Percentiles rank a stretch among this genome's conserved stretches.
Conservation (phyloP, 2,329 filamentous ascomycete genomes). For the Aspergillus awamori region DNA sequence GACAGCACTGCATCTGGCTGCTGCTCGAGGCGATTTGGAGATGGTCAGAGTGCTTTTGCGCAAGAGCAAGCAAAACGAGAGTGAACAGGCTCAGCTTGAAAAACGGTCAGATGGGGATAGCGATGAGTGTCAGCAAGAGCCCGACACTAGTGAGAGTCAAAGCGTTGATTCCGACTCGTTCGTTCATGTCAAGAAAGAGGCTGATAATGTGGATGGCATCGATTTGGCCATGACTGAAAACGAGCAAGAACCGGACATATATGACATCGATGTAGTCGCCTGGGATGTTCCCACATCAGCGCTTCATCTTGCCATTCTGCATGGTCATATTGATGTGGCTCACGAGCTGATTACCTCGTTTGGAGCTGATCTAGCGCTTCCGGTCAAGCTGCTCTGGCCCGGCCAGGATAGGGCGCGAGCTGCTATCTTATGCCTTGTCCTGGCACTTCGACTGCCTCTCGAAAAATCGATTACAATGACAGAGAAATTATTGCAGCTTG, state of each 20-base stretch:
- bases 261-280: constrained; percentile 74
- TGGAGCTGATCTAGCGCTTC: constrained; percentile 75
- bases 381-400: constrained; percentile 64
- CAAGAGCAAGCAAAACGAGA: constrained; percentile 68
- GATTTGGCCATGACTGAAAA: constrained; percentile 57
- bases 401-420: constrained; percentile 52
- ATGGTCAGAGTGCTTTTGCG: constrained; percentile 74
- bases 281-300: constrained; percentile 78
- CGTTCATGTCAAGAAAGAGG: constrained; percentile 59
- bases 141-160: constrained; percentile 48
- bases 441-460: constrained; percentile 66
- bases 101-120: constrained; percentile 19
- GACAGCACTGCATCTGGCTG: constrained; percentile 81
- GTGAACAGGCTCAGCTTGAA: constrained; percentile 34
- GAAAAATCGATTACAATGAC: constrained; percentile 68
- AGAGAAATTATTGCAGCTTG: constrained; percentile 66
- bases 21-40: constrained; percentile 66
- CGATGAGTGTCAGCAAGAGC: constrained; percentile 34
- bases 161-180: constrained; percentile 68
- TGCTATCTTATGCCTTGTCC: constrained; percentile 69
- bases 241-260: constrained; percentile 74
- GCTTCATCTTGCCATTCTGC: constrained; percentile 76
- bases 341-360: constrained; percentile 70
- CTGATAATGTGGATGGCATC: constrained; percentile 39
- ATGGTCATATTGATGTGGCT: constrained; percentile 70